These are phyloP conservation scores for Phlyctochytrium planicorne DNA, from an alignment of 192 early-diverging fungal species.

Conservation along the genomic window DNA sequence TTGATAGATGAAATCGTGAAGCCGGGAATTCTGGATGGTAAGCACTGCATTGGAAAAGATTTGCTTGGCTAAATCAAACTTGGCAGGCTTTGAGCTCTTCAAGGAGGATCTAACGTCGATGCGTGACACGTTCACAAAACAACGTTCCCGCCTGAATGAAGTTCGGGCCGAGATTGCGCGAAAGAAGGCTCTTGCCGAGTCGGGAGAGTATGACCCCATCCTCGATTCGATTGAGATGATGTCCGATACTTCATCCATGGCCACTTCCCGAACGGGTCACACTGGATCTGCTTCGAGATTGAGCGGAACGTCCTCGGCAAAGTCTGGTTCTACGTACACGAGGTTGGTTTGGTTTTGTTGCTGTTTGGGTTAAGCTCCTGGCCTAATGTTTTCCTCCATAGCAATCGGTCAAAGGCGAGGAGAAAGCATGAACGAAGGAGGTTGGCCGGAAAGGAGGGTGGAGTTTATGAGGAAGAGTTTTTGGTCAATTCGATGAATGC, in stretches of 20 bases:
- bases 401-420: slow-evolving; percentile 55
- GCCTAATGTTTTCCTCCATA: slow-evolving; percentile 21
- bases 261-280: slow-evolving; percentile 76
- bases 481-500: slow-evolving; percentile 70
- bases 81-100: slow-evolving; percentile 49
- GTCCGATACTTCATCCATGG: slow-evolving; percentile 94
- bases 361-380: neutral
- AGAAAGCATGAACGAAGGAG: slow-evolving; percentile 74
- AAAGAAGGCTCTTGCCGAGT: slow-evolving; percentile 13
- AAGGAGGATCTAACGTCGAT: slow-evolving; percentile 64
- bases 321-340: slow-evolving; percentile 43
- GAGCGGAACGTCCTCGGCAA: slow-evolving; percentile 30
- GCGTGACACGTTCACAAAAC: slow-evolving; percentile 63
- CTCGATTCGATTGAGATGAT: slow-evolving; percentile 91
- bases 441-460: slow-evolving; percentile 83
- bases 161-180: slow-evolving; percentile 56
- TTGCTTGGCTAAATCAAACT: too few relatives aligned
- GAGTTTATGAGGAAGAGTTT: slow-evolving; percentile 85
- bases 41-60: neutral
- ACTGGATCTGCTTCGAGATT: slow-evolving; percentile 64
- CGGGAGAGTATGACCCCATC: slow-evolving; percentile 47
- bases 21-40: slow-evolving; percentile 58
- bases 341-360: slow-evolving; percentile 18
- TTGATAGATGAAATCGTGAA: slow-evolving; percentile 6
- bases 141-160: slow-evolving; percentile 55